Evolutionary conservation across 805 yeast genomes (phyloP).

Genomic region (Myxozyma sirexii): DNA sequence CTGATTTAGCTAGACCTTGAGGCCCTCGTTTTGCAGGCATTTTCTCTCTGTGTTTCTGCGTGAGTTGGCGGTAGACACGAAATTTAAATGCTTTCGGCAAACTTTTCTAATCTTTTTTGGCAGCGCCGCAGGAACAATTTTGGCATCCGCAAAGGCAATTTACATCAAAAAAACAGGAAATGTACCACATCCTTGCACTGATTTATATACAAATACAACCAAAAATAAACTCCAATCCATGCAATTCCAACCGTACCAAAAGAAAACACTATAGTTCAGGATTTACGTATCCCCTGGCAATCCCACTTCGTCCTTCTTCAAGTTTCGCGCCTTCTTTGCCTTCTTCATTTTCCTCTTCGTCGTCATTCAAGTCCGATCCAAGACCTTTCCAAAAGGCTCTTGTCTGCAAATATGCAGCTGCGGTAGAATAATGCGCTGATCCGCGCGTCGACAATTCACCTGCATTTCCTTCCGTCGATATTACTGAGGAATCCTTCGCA

Average conservation of each 20-base stretch:
- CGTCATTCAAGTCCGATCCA: constrained; percentile 71
- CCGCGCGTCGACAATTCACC: constrained; percentile 66
- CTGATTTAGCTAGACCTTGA: constrained; percentile 27
- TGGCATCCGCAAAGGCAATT: too few relatives aligned
- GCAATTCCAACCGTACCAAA: background rate
- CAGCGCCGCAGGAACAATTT: too few relatives aligned
- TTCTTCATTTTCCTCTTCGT: constrained; percentile 45
- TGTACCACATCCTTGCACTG: too few relatives aligned
- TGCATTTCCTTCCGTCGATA: constrained; percentile 44
- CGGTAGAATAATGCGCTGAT: constrained; percentile 72
- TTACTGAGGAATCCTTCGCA: constrained; percentile 7
- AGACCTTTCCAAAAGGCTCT: constrained; percentile 81
- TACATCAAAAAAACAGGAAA: too few relatives aligned
- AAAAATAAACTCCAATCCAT: background rate
- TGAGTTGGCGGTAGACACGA: too few relatives aligned
- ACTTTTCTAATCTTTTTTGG: too few relatives aligned
- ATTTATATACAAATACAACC: background rate
- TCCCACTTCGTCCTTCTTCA: constrained; percentile 82
- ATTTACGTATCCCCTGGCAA: constrained; percentile 77
- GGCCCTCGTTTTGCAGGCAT: constrained; percentile 35
- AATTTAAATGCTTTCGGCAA: too few relatives aligned
- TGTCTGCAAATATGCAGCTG: constrained; percentile 73
- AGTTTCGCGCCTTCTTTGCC: constrained; percentile 62
- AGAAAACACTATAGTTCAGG: constrained; percentile 4
- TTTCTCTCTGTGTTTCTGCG: constrained; percentile 2